Conservation (phyloP, 441 rosid species). For the Arabidopsis hybrid region DNA sequence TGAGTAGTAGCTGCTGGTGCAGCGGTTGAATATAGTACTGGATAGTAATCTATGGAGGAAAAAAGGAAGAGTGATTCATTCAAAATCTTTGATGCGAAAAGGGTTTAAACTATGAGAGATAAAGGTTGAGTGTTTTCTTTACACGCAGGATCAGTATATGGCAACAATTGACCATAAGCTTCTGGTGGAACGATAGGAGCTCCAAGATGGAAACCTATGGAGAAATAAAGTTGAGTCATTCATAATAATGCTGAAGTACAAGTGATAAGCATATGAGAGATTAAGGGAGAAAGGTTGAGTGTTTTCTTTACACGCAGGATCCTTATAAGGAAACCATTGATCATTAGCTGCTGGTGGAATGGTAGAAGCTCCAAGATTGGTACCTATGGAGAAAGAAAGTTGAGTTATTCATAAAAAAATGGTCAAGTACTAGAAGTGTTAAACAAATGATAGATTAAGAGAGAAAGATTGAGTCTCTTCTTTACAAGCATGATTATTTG, state of each 20-base stretch:
- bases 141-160: background rate
- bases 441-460: background rate
- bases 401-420: background rate
- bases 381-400: conserved; percentile 3
- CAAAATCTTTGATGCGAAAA: background rate
- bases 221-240: conserved; percentile 3
- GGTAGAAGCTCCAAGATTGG: background rate
- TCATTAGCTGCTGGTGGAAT: background rate
- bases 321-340: no score
- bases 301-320: background rate
- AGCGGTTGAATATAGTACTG: background rate
- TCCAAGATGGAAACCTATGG: background rate
- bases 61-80: background rate
- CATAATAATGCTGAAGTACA: background rate
- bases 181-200: background rate
- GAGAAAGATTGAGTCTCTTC: conserved; percentile 8
- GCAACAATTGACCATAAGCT: background rate
- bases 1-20: conserved; percentile 3
- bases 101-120: background rate
- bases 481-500: background rate
- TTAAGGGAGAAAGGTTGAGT: background rate
- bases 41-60: background rate
- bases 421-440: background rate
- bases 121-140: conserved; percentile 1
- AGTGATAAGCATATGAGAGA: background rate